phyloP scores from a whole-genome alignment of 805 yeast genomes.

The Candida ovalis region DNA sequence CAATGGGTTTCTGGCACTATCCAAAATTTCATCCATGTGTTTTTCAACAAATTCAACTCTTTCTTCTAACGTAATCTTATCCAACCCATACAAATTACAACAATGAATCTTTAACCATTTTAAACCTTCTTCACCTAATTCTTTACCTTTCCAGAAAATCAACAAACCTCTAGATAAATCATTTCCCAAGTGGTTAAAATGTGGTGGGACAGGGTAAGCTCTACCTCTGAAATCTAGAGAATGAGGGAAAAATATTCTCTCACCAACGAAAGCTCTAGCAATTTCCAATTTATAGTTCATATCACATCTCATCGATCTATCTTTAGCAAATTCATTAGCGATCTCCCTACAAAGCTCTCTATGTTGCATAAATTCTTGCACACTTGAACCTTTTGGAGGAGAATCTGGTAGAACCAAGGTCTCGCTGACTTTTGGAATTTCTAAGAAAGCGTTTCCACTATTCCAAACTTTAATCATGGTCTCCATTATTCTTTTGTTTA shows the following conservation, averaged over 20 bases:
- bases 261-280: slow-evolving; percentile 88
- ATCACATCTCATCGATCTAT: slow-evolving; percentile 89
- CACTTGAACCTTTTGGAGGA: slow-evolving; percentile 69
- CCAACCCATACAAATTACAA: slow-evolving; percentile 71
- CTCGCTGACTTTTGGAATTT: slow-evolving; percentile 57
- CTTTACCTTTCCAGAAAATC: slow-evolving; percentile 73
- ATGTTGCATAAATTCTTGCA: slow-evolving; percentile 65
- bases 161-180: slow-evolving; percentile 72
- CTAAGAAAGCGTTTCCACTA: slow-evolving; percentile 67
- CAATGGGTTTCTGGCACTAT: slow-evolving; percentile 62
- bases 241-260: slow-evolving; percentile 74
- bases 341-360: slow-evolving; percentile 54
- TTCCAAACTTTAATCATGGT: slow-evolving; percentile 83
- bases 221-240: slow-evolving; percentile 81
- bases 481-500: slow-evolving; percentile 66
- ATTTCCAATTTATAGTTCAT: slow-evolving; percentile 90
- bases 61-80: slow-evolving; percentile 64
- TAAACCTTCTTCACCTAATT: slow-evolving; percentile 60
- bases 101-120: slow-evolving; percentile 74
- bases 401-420: slow-evolving; percentile 45
- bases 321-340: slow-evolving; percentile 57
- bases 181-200: slow-evolving; percentile 76
- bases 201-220: slow-evolving; percentile 78
- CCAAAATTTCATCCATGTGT: slow-evolving; percentile 49
- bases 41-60: slow-evolving; percentile 58